These are phyloP conservation scores for Saksenaea oblongispora DNA, from an alignment of 371 early-diverging fungal genomes.

Conservation along the genomic window DNA sequence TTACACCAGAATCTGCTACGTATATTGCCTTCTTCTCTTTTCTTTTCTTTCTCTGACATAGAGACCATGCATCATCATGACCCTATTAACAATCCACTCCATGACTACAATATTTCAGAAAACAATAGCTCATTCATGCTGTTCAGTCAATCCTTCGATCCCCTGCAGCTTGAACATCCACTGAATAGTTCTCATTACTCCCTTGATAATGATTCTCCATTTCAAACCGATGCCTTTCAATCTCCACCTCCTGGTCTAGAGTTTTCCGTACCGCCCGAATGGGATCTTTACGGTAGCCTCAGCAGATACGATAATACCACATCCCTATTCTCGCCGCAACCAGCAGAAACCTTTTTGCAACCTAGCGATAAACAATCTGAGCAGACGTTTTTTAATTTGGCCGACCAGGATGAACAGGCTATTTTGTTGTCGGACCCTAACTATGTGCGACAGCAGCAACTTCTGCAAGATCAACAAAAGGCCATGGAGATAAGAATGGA, in stretches of 20 bases:
- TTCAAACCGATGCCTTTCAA: background rate
- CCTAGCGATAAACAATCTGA: background rate
- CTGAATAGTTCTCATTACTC: background rate
- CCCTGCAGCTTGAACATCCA: background rate
- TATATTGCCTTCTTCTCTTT: background rate
- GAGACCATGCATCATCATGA: background rate
- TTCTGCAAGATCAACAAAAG: conserved; percentile 25
- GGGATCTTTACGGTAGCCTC: background rate
- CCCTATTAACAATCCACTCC: background rate
- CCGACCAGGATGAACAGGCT: conserved; percentile 24
- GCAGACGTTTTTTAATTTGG: conserved; percentile 7
- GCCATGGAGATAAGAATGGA: conserved; percentile 13
- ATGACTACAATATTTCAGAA: background rate
- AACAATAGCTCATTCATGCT: background rate
- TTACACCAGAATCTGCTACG: background rate
- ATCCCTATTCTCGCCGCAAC: background rate
- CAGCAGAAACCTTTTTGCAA: background rate
- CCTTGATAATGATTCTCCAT: background rate
- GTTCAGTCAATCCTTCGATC: background rate
- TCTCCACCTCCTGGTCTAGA: background rate
- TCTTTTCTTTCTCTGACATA: background rate
- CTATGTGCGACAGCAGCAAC: conserved; percentile 28
- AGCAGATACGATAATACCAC: background rate
- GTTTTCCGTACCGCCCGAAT: background rate
- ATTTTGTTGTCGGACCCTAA: conserved; percentile 31